Evolutionary conservation across 306 rosid genomes (phyloP), one percentile per base, ranked within the genome.

Genomic region (Delonix regia): DNA sequence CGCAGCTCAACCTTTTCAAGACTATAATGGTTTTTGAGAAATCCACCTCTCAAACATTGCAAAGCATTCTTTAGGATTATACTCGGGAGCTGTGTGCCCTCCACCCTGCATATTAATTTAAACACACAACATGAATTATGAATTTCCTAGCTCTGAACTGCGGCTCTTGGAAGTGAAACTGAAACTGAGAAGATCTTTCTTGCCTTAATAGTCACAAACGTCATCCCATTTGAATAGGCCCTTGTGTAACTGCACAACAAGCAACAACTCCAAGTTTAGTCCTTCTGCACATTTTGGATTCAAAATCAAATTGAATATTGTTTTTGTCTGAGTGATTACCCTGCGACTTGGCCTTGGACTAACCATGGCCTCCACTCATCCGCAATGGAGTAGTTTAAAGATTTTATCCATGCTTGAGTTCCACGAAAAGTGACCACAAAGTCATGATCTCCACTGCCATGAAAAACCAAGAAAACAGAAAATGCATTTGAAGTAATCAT

Each of bases 311-410:
- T n/a, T 3, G 30, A 18, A 16, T 0, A 14, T 9, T 13, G 2
- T 1, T 7, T 49, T 1, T 36, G 12, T 0, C 6, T 6, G 1
- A 4, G 24, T 9, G n/a, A 44, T 39, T 62, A 85, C 93, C 93
- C 93, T 7, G 81, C 83, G 30, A 89, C 42, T 76, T 83, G 87
- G 25, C 78, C 80, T 1, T 68, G 47, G 16, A 83, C 78, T 7
- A 45, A n/a, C 90, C 90, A 87, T 21, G 81, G 72, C 30, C 90
- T 87, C 93, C 90, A 85, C 10, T 81, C 86, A 36, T 86, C 84
- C 1, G 77, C 65, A 19, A 86, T 78, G 45, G 88, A 67, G 51
- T 74, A 85, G 66, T 80, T 89, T 39, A 80, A 59, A 25, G 76
- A 49, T 76, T 81, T 81, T 15, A 89, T 89, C 90, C 90, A 89